Evolutionary conservation across 352 stramenopile species (phyloP), one percentile per base, ranked within the genome.

Genomic region (Phytophthora sansomeana): DNA sequence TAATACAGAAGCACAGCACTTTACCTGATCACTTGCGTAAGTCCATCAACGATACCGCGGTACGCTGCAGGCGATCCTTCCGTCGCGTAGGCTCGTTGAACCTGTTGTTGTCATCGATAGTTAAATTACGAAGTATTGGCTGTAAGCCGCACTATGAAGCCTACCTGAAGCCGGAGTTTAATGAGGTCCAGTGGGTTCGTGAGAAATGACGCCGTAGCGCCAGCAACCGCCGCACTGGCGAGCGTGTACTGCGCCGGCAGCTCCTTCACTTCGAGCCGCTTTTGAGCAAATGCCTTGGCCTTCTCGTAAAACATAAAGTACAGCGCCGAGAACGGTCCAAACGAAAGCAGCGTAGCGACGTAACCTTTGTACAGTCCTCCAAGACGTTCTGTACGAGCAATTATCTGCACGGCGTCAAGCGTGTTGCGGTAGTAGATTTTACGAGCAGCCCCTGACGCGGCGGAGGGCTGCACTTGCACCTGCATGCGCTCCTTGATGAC

Each of bases 401-500:
- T 99, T 5, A 87, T 97, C 39, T 82, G 68, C 5, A 99, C 54
- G 14, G 95, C 96, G 70, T 99, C 88, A 36, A 81, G 71, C 38
- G 89, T 98, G 35, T 92, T 95, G 60, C 87, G 90, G 64, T 99
- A 99, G 59, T 97, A 95, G 30, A 85, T 52, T 46, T 75, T 74
- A 26, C 42, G 39, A 1, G 10, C 41, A 0, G 33, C 19, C 6
- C 32, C 43, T 0, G 58, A 58, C 8, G n/a, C n/a, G 2, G 29
- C 41, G 6, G 44, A 33, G 3, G 59, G 21, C n/a, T 74, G 60
- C 13, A 58, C 61, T 68, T 99, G 96, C 26, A 99, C 93, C 87
- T 99, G 97, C 82, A 99, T 91, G 57, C 97, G 88, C 77, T 99
- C 97, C 69, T 99, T 99, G 32, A 99, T 89, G 33, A 99, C 97